A percentile compares a stretch with the other conserved stretches of the same genome.
Conservation (phyloP, 441 rosid species). For the Sinapis alba region DNA sequence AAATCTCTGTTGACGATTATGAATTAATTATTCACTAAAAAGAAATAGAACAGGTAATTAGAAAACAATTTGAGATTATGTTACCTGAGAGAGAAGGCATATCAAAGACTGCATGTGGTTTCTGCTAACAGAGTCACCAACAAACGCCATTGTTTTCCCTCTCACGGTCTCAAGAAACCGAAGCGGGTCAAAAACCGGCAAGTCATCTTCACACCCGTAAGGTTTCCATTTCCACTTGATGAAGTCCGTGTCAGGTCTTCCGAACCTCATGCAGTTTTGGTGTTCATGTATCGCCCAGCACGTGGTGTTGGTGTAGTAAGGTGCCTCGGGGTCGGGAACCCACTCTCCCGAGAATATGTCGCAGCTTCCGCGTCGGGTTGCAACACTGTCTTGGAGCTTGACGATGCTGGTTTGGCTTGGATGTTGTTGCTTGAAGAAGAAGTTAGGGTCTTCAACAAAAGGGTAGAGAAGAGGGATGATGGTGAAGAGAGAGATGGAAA, state of each 20-base stretch:
- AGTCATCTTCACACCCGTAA: conserved; percentile 46
- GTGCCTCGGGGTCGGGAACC: conserved; percentile 56
- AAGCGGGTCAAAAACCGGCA: conserved; percentile 57
- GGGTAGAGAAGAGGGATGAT: conserved; percentile 63
- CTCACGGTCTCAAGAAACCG: conserved; percentile 58
- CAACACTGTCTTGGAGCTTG: conserved; percentile 26
- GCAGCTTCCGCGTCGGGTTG: conserved; percentile 38
- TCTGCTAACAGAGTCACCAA: conserved; percentile 70
- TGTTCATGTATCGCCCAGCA: conserved; percentile 76
- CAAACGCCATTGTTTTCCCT: conserved; percentile 65
- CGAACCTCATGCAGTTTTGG: conserved; percentile 73
- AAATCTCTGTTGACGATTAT: background rate
- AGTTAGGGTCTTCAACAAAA: conserved; percentile 45
- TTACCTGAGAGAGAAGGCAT: conserved; percentile 79
- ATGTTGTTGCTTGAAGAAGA: conserved; percentile 27
- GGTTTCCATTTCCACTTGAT: conserved; percentile 73
- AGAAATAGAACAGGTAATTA: background rate
- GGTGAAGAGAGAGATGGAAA: conserved; percentile 49
- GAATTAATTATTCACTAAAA: background rate
- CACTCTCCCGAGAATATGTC: conserved; percentile 73
- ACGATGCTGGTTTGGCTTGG: conserved; percentile 24
- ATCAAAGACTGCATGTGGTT: conserved; percentile 83
- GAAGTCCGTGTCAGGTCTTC: conserved; percentile 58
- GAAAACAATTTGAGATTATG: background rate
- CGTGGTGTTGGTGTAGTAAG: conserved; percentile 66